phyloP scores from a whole-genome alignment of 2,329 filamentous ascomycete species.

The Thermoascus crustaceus region DNA sequence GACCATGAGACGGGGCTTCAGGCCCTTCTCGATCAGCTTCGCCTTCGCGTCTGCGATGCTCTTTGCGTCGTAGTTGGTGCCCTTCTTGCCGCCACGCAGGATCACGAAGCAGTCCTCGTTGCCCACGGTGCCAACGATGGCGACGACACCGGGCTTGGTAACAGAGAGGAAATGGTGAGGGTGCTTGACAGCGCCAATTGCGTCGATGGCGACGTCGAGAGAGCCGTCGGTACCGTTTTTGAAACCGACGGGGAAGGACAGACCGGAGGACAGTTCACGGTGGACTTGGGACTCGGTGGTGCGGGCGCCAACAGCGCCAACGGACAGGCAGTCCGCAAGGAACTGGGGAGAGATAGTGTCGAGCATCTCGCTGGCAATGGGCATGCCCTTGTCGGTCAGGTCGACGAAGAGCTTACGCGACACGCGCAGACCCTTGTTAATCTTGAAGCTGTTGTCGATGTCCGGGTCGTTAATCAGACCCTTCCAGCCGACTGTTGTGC shows the following conservation, averaged over 20 bases:
- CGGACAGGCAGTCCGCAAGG: slow-evolving; percentile 80
- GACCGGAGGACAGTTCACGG: slow-evolving; percentile 83
- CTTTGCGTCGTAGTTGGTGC: slow-evolving; percentile 84
- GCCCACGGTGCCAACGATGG: slow-evolving; percentile 87
- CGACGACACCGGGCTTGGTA: slow-evolving; percentile 90
- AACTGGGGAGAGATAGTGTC: slow-evolving; percentile 98
- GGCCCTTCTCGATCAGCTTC: slow-evolving; percentile 64
- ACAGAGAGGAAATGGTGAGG: slow-evolving; percentile 96
- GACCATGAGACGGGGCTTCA: slow-evolving; percentile 79
- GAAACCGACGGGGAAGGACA: slow-evolving; percentile 97
- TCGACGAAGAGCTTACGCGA: slow-evolving; percentile 89
- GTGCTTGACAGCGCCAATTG: slow-evolving; percentile 84
- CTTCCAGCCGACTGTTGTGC: slow-evolving; percentile 98
- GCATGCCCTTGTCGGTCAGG: slow-evolving; percentile 85
- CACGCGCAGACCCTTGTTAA: slow-evolving; percentile 89
- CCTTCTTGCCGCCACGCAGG: slow-evolving; percentile 81
- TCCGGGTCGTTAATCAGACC: slow-evolving; percentile 97
- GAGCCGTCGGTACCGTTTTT: slow-evolving; percentile 98
- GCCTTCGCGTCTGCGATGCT: slow-evolving; percentile 79
- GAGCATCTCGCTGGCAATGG: slow-evolving; percentile 93
- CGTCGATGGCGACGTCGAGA: slow-evolving; percentile 83
- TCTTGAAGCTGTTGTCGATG: slow-evolving; percentile 97
- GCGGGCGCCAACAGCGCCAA: slow-evolving; percentile 89
- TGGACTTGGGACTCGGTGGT: slow-evolving; percentile 96
- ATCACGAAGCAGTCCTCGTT: slow-evolving; percentile 98